Conservation (phyloP, 441 rosid species). For the Pelargonium fulgidum region DNA sequence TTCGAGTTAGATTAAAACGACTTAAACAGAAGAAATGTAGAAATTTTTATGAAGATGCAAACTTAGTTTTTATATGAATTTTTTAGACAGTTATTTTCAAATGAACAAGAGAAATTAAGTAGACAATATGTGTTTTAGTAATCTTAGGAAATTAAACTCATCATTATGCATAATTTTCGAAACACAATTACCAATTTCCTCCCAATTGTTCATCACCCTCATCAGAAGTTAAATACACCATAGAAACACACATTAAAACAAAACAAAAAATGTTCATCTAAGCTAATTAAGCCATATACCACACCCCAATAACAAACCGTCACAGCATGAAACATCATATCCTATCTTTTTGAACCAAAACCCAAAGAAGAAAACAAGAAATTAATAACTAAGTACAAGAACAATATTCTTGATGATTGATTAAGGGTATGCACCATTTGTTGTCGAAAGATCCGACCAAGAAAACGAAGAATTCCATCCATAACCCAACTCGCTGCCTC, state of each 20-base stretch:
- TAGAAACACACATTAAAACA: background rate
- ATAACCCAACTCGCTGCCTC: slow-evolving; percentile 32
- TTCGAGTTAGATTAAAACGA: no score
- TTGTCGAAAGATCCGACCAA: slow-evolving; percentile 57
- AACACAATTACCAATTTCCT: no score
- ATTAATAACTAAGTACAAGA: background rate
- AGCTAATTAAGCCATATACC: slow-evolving; percentile 2
- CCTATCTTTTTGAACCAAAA: background rate
- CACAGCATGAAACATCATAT: background rate
- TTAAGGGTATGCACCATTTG: slow-evolving; percentile 54
- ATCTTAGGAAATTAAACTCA: no score
- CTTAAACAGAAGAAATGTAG: no score
- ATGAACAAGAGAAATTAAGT: no score
- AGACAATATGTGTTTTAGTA: no score
- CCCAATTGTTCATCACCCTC: no score
- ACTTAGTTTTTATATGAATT: no score
- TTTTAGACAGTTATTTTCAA: no score
- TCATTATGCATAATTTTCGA: no score
- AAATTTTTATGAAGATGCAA: no score
- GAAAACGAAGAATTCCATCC: slow-evolving; percentile 53
- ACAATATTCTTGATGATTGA: slow-evolving; percentile 15
- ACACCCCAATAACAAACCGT: background rate
- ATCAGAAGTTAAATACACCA: background rate
- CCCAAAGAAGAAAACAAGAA: slow-evolving; percentile 3
- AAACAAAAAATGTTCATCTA: background rate